Percentiles rank a stretch among this genome's conserved stretches.
These are phyloP conservation scores for Heterobasidion irregulare DNA, from an alignment of 1,284 basidiomycete genomes.

Conservation along the genomic window DNA sequence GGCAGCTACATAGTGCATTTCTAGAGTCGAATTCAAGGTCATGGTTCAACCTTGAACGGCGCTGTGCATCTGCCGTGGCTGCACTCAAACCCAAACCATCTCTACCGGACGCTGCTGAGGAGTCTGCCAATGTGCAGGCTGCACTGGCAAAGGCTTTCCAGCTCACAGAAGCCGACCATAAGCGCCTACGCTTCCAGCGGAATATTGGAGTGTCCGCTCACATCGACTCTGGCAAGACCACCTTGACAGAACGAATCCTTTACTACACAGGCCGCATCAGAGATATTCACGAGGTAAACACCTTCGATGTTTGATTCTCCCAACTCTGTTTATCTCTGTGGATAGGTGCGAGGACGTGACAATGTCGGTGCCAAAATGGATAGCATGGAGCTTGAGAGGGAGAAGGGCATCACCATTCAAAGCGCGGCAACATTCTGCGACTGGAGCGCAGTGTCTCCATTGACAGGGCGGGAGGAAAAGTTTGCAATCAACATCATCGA, in stretches of 20 bases:
- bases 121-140: slow-evolving; percentile 3
- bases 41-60: background rate
- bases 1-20: too few species aligned
- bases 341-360: slow-evolving; percentile 83
- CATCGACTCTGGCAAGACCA: slow-evolving; percentile 98
- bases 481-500: slow-evolving; percentile 99
- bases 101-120: background rate
- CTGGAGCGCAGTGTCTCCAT: slow-evolving; percentile 75
- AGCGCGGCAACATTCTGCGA: slow-evolving; percentile 98
- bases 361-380: slow-evolving; percentile 99
- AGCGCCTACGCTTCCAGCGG: slow-evolving; percentile 55
- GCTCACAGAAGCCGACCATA: slow-evolving; percentile 50
- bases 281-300: slow-evolving; percentile 90
- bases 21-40: background rate
- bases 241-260: slow-evolving; percentile 93
- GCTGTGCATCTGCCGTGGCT: slow-evolving; percentile 2
- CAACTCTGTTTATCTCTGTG: background rate
- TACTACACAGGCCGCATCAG: slow-evolving; percentile 96
- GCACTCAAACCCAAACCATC: background rate
- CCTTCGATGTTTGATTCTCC: slow-evolving; percentile 9
- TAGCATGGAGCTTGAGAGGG: slow-evolving; percentile 97
- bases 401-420: slow-evolving; percentile 99
- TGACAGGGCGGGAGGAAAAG: slow-evolving; percentile 63
- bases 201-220: slow-evolving; percentile 88
- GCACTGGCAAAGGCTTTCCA: slow-evolving; percentile 22